Evolutionary conservation across 768 basidiomycete genomes (phyloP).

Genomic region (Pisolithus microcarpus): DNA sequence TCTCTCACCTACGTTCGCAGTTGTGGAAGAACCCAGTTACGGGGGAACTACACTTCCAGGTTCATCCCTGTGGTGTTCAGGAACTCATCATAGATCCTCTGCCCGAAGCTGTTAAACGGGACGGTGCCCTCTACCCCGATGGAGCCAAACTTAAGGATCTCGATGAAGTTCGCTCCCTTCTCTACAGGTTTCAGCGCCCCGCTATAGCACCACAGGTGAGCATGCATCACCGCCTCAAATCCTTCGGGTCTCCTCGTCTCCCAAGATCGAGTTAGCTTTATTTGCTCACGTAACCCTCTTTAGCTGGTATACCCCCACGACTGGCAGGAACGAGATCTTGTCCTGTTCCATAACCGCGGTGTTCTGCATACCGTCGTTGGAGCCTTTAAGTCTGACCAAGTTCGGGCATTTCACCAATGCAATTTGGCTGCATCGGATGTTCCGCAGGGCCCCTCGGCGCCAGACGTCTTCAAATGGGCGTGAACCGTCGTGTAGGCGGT

Average conservation of each 20-base stretch:
- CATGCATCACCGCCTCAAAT: background rate
- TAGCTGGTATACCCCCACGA: slow-evolving; percentile 85
- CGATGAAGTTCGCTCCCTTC: slow-evolving; percentile 57
- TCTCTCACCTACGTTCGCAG: slow-evolving; percentile 28
- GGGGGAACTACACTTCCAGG: slow-evolving; percentile 76
- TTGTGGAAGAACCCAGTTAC: slow-evolving; percentile 92
- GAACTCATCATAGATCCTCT: slow-evolving; percentile 71
- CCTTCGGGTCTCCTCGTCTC: background rate
- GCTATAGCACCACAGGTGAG: slow-evolving; percentile 71
- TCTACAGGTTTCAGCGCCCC: slow-evolving; percentile 86
- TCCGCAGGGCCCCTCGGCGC: slow-evolving; percentile 39
- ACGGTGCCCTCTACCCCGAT: slow-evolving; percentile 73
- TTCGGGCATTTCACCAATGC: slow-evolving; percentile 49
- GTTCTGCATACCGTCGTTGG: slow-evolving; percentile 64
- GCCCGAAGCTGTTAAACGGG: slow-evolving; percentile 47
- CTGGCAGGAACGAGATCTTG: slow-evolving; percentile 64
- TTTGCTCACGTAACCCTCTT: background rate
- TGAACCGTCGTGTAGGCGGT: slow-evolving; percentile 15
- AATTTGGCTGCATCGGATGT: slow-evolving; percentile 48
- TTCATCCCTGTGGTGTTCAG: slow-evolving; percentile 72
- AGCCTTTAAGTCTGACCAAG: slow-evolving; percentile 44
- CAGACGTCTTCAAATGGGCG: slow-evolving; percentile 40
- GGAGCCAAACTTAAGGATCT: slow-evolving; percentile 73
- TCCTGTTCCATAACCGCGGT: slow-evolving; percentile 70
- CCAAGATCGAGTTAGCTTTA: background rate